Conservation (phyloP, 495 filamentous ascomycete genomes). For the Cercophora scortea region DNA sequence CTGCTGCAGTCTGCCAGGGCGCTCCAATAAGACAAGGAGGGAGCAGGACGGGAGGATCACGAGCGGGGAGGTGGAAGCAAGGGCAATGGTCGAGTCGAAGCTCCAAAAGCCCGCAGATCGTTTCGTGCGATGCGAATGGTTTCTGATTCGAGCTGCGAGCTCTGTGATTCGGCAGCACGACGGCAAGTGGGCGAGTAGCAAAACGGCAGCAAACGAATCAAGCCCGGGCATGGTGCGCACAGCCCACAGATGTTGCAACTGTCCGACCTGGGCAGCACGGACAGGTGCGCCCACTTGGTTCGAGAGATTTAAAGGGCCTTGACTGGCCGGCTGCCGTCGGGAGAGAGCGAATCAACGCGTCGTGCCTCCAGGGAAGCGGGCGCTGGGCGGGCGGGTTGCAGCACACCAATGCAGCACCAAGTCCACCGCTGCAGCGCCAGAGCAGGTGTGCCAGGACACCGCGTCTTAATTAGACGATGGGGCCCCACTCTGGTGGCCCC, state of each 20-base stretch:
- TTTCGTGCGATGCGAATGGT: background rate
- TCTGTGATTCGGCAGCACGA: constrained; percentile 4
- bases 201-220: background rate
- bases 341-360: background rate
- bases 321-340: background rate
- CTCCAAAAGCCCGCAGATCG: background rate
- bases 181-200: constrained; percentile 1
- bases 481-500: too few species aligned
- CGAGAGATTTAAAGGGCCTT: background rate
- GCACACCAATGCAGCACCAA: too few species aligned
- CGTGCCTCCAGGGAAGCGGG: background rate
- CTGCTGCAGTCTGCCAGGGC: background rate
- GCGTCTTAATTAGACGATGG: too few species aligned
- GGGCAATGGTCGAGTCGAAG: background rate
- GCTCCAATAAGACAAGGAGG: constrained; percentile 10
- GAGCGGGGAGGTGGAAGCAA: constrained; percentile 1
- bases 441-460: too few species aligned
- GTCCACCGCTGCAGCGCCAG: too few species aligned
- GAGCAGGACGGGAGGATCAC: constrained; percentile 4
- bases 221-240: background rate
- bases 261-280: too few species aligned
- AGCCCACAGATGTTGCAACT: too few species aligned
- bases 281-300: too few species aligned
- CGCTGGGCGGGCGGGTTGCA: too few species aligned
- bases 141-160: constrained; percentile 2